Evolutionary conservation across 1,139 yeast genomes (phyloP), one percentile per base, ranked within the genome.

Genomic region (Candida sanyaensis): DNA sequence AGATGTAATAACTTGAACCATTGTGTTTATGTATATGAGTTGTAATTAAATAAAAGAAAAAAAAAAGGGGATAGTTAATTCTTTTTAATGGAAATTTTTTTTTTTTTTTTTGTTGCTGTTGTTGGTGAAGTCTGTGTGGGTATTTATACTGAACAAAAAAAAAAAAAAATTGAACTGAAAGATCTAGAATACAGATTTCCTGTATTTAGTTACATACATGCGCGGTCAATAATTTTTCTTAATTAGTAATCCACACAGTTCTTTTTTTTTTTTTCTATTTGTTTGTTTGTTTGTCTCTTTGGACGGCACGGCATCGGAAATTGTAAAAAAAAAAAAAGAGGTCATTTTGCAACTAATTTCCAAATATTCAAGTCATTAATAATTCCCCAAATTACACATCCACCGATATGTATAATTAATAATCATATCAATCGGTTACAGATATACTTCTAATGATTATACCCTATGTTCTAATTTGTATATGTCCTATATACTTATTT

Each of bases 1-100:
- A 51, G 81, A 64, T 38, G 69, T 58, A 52, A 86, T 57, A 51
- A 57, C 52, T 42, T 66, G 58, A 54, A 72, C 77, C 81, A 75
- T 76, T 64, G 52, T 70, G 40, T 47, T 26, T 39, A 26, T 39
- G 23, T 42, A n/a, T 9, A 17, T 34, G 23, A 3, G 12, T 11
- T 23, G 13, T 36, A 7, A 5, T n/a, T 28, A 33, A 24, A 21
- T 7, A 42, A 26, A 23, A 11, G 21, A 34, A 29, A 23, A 21
- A 41, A n/a, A n/a, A n/a, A n/a, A n/a, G n/a, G n/a, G 38, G 4
- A 26, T 12, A 33, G 17, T 11, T 23, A 34, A 37, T 7, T 12
- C 3, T 26, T 12, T n/a, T 26, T 37, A 17, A 9, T 37, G 29
- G 29, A 11, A 26, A 13, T 12, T 12, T 13, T 3, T 28, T 27